phyloP scores from a whole-genome alignment of 208 protist genomes.

The Acanthamoeba sp. region DNA sequence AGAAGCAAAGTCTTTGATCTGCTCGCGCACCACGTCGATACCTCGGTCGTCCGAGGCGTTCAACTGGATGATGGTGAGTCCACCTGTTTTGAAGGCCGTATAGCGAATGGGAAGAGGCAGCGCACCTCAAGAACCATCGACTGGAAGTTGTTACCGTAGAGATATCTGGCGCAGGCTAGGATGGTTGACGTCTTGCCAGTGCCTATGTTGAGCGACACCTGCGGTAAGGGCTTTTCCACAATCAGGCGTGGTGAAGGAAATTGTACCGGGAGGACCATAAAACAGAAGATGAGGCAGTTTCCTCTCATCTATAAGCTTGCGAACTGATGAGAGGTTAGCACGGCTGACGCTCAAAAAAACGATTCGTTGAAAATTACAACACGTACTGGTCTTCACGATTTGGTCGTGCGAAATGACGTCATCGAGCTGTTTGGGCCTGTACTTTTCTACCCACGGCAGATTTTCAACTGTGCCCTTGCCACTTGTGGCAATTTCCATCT shows the following conservation, averaged over 20 bases:
- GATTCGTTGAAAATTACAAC: too few species aligned
- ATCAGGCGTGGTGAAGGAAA: too few species aligned
- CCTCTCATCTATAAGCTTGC: constrained; percentile 93
- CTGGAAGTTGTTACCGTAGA: constrained; percentile 95
- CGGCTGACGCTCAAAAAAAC: neutral
- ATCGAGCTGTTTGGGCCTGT: constrained; percentile 93
- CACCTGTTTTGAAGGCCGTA: too few species aligned
- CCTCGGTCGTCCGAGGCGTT: constrained; percentile 99
- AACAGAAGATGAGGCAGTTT: constrained; percentile 98
- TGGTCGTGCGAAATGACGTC: constrained; percentile 96
- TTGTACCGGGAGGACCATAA: constrained; percentile 96
- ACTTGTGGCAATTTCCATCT: too few species aligned
- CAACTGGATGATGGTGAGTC: too few species aligned
- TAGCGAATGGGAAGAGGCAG: neutral
- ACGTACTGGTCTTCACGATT: constrained; percentile 91
- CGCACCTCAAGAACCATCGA: constrained; percentile 88
- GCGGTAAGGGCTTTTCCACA: too few species aligned
- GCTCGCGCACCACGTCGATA: constrained; percentile 98
- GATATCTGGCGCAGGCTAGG: constrained; percentile 92
- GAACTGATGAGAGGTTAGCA: neutral
- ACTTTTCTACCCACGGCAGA: constrained; percentile 97
- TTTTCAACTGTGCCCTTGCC: constrained; percentile 30
- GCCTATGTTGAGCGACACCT: too few species aligned
- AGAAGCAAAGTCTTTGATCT: constrained; percentile 98
- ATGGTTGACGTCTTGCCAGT: constrained; percentile 95